phyloP scores from a whole-genome alignment of 768 basidiomycete species.

The Russula griseocarnosa region DNA sequence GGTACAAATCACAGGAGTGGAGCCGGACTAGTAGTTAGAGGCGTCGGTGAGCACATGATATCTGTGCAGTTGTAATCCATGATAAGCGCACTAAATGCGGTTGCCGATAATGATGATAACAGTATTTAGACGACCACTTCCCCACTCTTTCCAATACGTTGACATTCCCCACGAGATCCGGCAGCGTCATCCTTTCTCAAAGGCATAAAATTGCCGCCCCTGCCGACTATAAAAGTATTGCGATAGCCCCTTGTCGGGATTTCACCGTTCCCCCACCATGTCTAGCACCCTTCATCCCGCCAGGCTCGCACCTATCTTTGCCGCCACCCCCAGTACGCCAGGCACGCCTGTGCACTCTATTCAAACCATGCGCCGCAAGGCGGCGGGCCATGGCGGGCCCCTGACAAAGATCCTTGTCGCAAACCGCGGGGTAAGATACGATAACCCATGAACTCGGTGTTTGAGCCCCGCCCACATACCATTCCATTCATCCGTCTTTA shows the following conservation, averaged over 20 bases:
- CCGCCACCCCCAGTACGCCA: slow-evolving; percentile 69
- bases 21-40: not conserved
- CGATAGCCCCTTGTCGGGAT: not conserved
- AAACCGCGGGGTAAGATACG: slow-evolving; percentile 77
- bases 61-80: not conserved
- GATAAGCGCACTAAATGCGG: slow-evolving; percentile 9
- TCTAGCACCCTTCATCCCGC: slow-evolving; percentile 55
- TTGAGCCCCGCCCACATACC: not conserved
- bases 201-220: not conserved
- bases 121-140: not conserved
- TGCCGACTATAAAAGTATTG: slow-evolving; percentile 20
- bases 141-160: not conserved
- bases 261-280: slow-evolving; percentile 21
- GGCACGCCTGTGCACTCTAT: slow-evolving; percentile 88
- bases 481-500: slow-evolving; percentile 33
- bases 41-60: slow-evolving; percentile 5
- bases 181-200: not conserved
- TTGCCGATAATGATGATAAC: not conserved
- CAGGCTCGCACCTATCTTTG: slow-evolving; percentile 67
- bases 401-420: slow-evolving; percentile 90
- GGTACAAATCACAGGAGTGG: not conserved
- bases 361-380: slow-evolving; percentile 85
- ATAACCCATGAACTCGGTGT: slow-evolving; percentile 25
- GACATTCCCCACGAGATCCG: slow-evolving; percentile 1
- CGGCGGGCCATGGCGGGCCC: slow-evolving; percentile 86